These are phyloP conservation scores for Zangia roseola DNA, from an alignment of 768 basidiomycete species.

Conservation along the genomic window DNA sequence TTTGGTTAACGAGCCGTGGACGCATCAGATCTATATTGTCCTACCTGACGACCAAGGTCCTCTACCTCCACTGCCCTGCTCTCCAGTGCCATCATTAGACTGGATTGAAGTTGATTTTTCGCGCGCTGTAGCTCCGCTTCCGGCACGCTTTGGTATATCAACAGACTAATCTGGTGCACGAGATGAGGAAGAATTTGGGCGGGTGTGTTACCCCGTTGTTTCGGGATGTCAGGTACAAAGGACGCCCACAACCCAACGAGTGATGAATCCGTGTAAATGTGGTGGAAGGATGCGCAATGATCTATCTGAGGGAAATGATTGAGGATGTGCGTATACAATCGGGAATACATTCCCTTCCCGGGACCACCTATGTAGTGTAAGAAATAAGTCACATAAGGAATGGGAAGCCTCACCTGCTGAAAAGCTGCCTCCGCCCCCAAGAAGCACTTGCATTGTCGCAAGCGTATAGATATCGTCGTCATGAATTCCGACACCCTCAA, in stretches of 20 bases:
- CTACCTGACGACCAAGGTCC: slow-evolving; percentile 86
- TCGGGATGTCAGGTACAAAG: slow-evolving; percentile 65
- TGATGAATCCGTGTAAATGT: slow-evolving; percentile 93
- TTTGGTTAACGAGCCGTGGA: neutral
- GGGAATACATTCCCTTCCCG: slow-evolving; percentile 99
- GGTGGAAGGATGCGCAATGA: slow-evolving; percentile 95
- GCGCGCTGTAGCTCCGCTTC: slow-evolving; percentile 76
- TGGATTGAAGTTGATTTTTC: slow-evolving; percentile 93
- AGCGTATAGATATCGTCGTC: slow-evolving; percentile 91
- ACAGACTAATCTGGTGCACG: slow-evolving; percentile 80
- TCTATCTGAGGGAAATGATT: slow-evolving; percentile 94
- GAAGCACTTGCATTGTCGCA: slow-evolving; percentile 90
- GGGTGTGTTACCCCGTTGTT: slow-evolving; percentile 58
- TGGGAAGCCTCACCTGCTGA: slow-evolving; percentile 63
- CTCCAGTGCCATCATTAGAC: slow-evolving; percentile 92
- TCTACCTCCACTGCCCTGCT: slow-evolving; percentile 83
- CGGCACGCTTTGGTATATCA: slow-evolving; percentile 70
- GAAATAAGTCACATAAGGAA: neutral
- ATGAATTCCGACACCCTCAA: slow-evolving; percentile 87
- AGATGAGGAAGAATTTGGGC: slow-evolving; percentile 79
- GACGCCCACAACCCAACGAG: slow-evolving; percentile 90
- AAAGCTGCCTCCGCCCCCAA: slow-evolving; percentile 96
- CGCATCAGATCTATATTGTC: slow-evolving; percentile 1
- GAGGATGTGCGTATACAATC: slow-evolving; percentile 92
- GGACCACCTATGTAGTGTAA: slow-evolving; percentile 65